Conservation (phyloP, 371 early-diverging fungal species). For the Mortierella sp. region DNA sequence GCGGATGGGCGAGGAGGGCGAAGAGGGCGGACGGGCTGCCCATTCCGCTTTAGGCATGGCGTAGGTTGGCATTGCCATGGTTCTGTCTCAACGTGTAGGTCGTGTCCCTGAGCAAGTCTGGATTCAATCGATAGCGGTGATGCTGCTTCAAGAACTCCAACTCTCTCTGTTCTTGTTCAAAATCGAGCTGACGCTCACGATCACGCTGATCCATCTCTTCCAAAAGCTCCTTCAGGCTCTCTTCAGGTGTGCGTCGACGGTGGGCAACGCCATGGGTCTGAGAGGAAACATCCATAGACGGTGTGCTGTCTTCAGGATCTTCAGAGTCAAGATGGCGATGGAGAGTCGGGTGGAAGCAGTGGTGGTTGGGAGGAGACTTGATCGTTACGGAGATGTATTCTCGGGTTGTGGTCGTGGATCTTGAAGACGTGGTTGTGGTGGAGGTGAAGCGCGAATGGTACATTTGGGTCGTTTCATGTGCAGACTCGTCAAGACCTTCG, state of each 20-base stretch:
- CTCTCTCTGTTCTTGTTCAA: neutral
- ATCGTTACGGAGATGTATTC: too few relatives aligned
- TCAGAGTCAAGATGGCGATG: too few relatives aligned
- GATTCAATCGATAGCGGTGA: constrained; percentile 4
- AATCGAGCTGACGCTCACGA: neutral
- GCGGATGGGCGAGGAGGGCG: too few relatives aligned
- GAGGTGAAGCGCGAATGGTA: too few relatives aligned
- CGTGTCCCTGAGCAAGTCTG: constrained; percentile 13
- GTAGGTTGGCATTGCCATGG: constrained; percentile 34
- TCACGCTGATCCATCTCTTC: neutral
- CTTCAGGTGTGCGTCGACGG: constrained; percentile 2
- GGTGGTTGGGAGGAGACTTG: too few relatives aligned
- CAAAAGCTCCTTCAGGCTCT: neutral
- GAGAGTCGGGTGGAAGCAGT: too few relatives aligned
- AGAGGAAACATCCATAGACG: neutral
- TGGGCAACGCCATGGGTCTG: too few relatives aligned
- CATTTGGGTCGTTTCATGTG: too few relatives aligned
- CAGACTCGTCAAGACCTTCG: too few relatives aligned
- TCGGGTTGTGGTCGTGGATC: too few relatives aligned
- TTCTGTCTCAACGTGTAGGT: constrained; percentile 12
- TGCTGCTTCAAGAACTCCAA: neutral
- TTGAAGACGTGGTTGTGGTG: too few relatives aligned
- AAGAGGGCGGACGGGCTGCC: neutral
- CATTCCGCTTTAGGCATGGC: constrained; percentile 8
- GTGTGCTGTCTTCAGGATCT: neutral